phyloP scores from a whole-genome alignment of 2,329 filamentous ascomycete species.

The Chaetomium sp. region DNA sequence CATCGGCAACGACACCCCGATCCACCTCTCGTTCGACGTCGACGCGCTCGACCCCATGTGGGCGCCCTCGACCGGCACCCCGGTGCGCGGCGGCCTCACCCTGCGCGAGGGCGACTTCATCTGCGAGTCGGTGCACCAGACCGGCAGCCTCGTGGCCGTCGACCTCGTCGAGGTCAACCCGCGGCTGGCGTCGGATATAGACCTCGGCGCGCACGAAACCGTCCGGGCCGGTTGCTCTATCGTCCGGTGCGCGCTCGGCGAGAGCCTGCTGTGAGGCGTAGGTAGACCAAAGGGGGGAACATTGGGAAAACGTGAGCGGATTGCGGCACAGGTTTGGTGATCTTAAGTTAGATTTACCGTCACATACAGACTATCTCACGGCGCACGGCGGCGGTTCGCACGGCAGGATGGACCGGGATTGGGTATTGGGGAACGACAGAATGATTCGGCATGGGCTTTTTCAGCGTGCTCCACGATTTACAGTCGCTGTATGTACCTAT shows the following conservation, averaged over 20 bases:
- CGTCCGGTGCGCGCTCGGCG: constrained; percentile 87
- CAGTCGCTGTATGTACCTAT: neutral
- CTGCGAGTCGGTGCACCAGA: constrained; percentile 82
- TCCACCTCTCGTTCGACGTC: constrained; percentile 96
- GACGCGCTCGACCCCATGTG: constrained; percentile 95
- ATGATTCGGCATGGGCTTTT: neutral
- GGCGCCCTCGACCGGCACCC: constrained; percentile 94
- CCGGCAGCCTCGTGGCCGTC: constrained; percentile 75
- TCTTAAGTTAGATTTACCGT: constrained; percentile 6
- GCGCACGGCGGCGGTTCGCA: constrained; percentile 3
- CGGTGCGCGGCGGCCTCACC: constrained; percentile 89
- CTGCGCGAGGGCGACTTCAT: constrained; percentile 96
- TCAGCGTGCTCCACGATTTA: neutral
- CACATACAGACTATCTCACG: neutral
- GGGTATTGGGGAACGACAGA: neutral
- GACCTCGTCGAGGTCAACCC: constrained; percentile 85
- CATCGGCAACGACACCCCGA: constrained; percentile 91
- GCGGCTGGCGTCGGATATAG: constrained; percentile 61
- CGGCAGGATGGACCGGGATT: neutral
- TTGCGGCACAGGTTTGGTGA: neutral
- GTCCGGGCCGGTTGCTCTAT: constrained; percentile 88
- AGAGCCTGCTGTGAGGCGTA: constrained; percentile 72
- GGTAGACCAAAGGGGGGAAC: neutral
- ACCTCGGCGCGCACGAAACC: constrained; percentile 75
- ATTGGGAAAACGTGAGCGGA: neutral